Percentiles rank a stretch among this genome's conserved stretches.
Evolutionary conservation across 2,329 filamentous ascomycete genomes (phyloP).

Genomic region (Tricladium varicosporioides): DNA sequence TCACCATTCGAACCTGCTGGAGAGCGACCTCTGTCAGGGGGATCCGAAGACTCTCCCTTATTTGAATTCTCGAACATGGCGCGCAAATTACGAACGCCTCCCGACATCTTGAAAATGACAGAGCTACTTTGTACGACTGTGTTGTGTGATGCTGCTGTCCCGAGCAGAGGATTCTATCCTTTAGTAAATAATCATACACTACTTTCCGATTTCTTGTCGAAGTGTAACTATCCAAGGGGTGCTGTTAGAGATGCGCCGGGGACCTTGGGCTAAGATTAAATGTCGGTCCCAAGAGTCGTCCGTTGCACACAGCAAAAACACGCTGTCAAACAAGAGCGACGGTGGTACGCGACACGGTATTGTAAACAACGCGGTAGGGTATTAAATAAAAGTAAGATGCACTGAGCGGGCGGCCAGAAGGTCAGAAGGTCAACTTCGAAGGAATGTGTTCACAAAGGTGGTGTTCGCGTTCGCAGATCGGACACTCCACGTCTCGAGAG

Average conservation of each 20-base stretch:
- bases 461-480: constrained; percentile 12
- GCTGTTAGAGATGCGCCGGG: neutral
- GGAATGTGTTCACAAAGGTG: constrained; percentile 2
- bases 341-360: constrained; percentile 15
- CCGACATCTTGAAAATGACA: constrained; percentile 23
- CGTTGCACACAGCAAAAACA: constrained; percentile 3
- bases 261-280: constrained; percentile 1
- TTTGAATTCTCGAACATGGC: constrained; percentile 72
- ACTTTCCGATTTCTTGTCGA: neutral
- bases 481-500: constrained; percentile 24
- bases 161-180: neutral
- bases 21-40: constrained; percentile 63
- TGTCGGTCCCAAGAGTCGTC: neutral
- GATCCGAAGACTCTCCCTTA: constrained; percentile 54
- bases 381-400: neutral
- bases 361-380: constrained; percentile 14
- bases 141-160: neutral
- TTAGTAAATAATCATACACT: neutral
- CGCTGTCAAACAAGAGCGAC: constrained; percentile 2
- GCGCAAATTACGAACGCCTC: constrained; percentile 59
- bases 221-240: constrained; percentile 4
- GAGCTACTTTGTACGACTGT: neutral
- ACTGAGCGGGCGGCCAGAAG: neutral
- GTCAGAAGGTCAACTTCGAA: neutral
- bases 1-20: constrained; percentile 52